A percentile compares a stretch with the other conserved stretches of the same genome.
Evolutionary conservation across 1,139 yeast genomes (phyloP).

Genomic region (Debaryomyces singareniensis): DNA sequence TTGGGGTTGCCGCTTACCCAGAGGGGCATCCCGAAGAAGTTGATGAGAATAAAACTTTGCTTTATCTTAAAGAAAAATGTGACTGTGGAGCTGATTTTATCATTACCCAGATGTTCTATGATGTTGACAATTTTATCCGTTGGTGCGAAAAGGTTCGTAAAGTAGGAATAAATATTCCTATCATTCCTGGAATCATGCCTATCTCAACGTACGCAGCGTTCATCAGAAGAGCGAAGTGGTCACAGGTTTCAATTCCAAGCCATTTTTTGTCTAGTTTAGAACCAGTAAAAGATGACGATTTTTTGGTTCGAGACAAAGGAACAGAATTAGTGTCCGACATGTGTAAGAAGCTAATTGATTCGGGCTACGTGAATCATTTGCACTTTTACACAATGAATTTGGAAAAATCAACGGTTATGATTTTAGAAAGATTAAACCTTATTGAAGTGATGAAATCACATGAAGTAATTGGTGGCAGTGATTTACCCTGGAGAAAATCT

Average conservation of each 20-base stretch:
- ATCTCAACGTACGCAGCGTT: constrained; percentile 91
- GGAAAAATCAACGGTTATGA: constrained; percentile 86
- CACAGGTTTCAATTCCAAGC: constrained; percentile 73
- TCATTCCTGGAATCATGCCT: constrained; percentile 98
- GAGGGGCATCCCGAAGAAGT: constrained; percentile 80
- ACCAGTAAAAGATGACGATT: constrained; percentile 87
- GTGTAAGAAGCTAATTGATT: constrained; percentile 67
- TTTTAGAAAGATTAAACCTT: constrained; percentile 66
- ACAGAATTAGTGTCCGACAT: constrained; percentile 76
- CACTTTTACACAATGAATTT: constrained; percentile 96
- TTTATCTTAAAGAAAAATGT: constrained; percentile 50
- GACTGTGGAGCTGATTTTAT: constrained; percentile 43
- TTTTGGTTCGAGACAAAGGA: constrained; percentile 79
- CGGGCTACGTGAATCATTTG: constrained; percentile 75
- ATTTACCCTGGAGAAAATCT: constrained; percentile 86
- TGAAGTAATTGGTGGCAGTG: constrained; percentile 33
- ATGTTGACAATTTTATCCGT: constrained; percentile 70
- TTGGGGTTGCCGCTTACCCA: constrained; percentile 75
- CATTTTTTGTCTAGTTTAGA: constrained; percentile 66
- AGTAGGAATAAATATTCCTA: constrained; percentile 77
- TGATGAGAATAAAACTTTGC: constrained; percentile 65
- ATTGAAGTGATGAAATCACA: constrained; percentile 40
- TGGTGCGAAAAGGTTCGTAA: constrained; percentile 77
- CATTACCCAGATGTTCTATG: constrained; percentile 46
- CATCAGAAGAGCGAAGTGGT: constrained; percentile 91